phyloP scores from a whole-genome alignment of 495 filamentous ascomycete genomes.

The Friedmanniomyces endolithicus region DNA sequence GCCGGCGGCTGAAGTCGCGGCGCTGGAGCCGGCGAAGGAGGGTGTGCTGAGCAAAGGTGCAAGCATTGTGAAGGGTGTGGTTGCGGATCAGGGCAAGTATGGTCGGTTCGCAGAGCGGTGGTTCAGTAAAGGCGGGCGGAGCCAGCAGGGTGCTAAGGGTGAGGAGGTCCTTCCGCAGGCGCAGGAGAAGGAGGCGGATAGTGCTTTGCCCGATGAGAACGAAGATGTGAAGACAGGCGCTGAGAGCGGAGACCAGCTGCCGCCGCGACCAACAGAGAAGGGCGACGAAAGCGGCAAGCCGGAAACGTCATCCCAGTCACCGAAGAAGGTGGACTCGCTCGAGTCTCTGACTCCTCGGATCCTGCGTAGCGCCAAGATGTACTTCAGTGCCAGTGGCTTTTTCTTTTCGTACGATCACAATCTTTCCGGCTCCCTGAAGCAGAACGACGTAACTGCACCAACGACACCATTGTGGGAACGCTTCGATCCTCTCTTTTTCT shows the following conservation, averaged over 20 bases:
- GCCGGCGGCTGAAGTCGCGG: not conserved
- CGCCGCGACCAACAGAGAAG: not conserved
- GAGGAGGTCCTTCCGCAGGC: constrained; percentile 41
- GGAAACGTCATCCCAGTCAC: constrained; percentile 20
- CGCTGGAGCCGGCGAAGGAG: constrained; percentile 2
- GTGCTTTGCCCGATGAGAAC: constrained; percentile 10
- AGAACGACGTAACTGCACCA: constrained; percentile 30
- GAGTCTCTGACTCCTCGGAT: constrained; percentile 66
- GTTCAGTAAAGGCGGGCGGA: constrained; percentile 76
- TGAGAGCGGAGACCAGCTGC: not conserved
- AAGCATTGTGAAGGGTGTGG: constrained; percentile 2
- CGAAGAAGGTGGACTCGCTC: constrained; percentile 26
- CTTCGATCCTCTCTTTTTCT: constrained; percentile 77
- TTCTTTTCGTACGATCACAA: constrained; percentile 91
- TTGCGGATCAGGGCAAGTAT: constrained; percentile 45
- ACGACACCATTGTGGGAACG: constrained; percentile 51
- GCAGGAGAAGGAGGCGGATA: constrained; percentile 41
- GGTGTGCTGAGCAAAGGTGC: not conserved
- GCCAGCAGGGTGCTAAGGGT: constrained; percentile 30
- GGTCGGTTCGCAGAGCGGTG: constrained; percentile 79
- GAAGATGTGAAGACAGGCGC: not conserved
- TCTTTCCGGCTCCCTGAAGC: constrained; percentile 55
- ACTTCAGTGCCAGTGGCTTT: constrained; percentile 69
- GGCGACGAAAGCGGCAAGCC: not conserved
- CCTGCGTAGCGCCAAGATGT: constrained; percentile 63